phyloP scores from a whole-genome alignment of 257 asterid genomes.

The Petrea volubilis region DNA sequence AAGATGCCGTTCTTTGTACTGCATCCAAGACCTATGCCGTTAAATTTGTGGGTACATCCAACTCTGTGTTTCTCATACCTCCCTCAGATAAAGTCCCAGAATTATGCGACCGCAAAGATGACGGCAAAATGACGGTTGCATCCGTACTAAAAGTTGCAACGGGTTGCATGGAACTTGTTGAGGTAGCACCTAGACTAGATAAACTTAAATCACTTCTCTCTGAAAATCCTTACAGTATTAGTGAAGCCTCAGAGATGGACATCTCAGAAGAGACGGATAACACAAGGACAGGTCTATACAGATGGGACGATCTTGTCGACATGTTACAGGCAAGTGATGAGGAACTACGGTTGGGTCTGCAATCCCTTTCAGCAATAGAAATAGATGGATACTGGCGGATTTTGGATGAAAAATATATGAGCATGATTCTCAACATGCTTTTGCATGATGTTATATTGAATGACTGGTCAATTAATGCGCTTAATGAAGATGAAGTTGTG shows the following conservation, averaged over 20 bases:
- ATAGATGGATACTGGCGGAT: constrained; percentile 85
- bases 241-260: constrained; percentile 63
- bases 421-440: constrained; percentile 64
- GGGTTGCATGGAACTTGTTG: constrained; percentile 87
- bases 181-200: constrained; percentile 86
- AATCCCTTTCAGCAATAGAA: constrained; percentile 67
- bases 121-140: constrained; percentile 41
- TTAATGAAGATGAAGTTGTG: constrained; percentile 69
- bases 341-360: constrained; percentile 66
- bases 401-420: constrained; percentile 65
- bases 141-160: constrained; percentile 73
- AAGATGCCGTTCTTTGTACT: constrained; percentile 92
- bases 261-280: constrained; percentile 37
- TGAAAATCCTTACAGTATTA: constrained; percentile 60
- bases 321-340: constrained; percentile 81
- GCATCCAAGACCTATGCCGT: constrained; percentile 79
- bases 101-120: constrained; percentile 34
- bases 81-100: constrained; percentile 40
- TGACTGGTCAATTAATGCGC: constrained; percentile 68
- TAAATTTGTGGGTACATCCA: constrained; percentile 92
- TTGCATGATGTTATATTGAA: constrained; percentile 55
- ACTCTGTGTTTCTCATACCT: constrained; percentile 86
- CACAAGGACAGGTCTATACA: constrained; percentile 44
- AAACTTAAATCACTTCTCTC: constrained; percentile 77
- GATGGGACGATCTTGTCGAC: constrained; percentile 77